Evolutionary conservation across 2,329 filamentous ascomycete genomes (phyloP).

Genomic region (Xylariaceae sp.): DNA sequence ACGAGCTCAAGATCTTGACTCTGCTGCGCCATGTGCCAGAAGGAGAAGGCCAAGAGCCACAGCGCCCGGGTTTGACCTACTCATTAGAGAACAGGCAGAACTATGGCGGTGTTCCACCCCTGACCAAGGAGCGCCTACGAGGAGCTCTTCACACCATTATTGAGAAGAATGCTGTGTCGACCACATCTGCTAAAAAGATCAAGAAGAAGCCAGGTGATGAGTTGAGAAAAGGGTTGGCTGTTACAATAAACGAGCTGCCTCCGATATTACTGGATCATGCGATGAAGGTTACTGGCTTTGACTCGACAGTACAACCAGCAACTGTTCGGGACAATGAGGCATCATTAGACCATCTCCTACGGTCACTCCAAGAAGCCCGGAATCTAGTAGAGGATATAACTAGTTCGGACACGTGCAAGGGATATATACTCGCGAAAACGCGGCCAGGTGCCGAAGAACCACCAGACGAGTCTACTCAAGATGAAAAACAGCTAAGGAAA

Average conservation of each 20-base stretch:
- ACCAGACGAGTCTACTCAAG: slow-evolving; percentile 42
- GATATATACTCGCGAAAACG: slow-evolving; percentile 86
- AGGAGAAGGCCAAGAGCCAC: slow-evolving; percentile 82
- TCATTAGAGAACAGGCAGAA: slow-evolving; percentile 85
- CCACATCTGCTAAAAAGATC: slow-evolving; percentile 66
- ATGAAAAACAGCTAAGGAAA: slow-evolving; percentile 47
- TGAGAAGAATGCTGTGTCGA: slow-evolving; percentile 60
- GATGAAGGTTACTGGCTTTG: slow-evolving; percentile 72
- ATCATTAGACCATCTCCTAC: slow-evolving; percentile 70
- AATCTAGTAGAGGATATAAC: slow-evolving; percentile 73
- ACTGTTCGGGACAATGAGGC: slow-evolving; percentile 72
- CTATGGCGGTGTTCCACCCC: slow-evolving; percentile 73
- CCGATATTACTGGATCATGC: slow-evolving; percentile 88
- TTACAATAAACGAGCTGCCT: slow-evolving; percentile 86
- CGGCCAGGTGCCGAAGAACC: slow-evolving; percentile 42
- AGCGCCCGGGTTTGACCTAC: slow-evolving; percentile 79
- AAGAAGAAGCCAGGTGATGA: slow-evolving; percentile 78
- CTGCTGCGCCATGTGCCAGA: slow-evolving; percentile 81
- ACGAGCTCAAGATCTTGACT: slow-evolving; percentile 80
- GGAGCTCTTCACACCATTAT: slow-evolving; percentile 72
- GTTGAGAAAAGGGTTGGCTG: slow-evolving; percentile 79
- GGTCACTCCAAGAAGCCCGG: slow-evolving; percentile 73
- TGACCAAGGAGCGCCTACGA: slow-evolving; percentile 76
- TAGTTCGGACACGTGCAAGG: slow-evolving; percentile 68
- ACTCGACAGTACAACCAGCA: slow-evolving; percentile 70